These are phyloP conservation scores for Magnolia officinalis DNA, from an alignment of 164 flowering plant genomes.

Conservation along the genomic window DNA sequence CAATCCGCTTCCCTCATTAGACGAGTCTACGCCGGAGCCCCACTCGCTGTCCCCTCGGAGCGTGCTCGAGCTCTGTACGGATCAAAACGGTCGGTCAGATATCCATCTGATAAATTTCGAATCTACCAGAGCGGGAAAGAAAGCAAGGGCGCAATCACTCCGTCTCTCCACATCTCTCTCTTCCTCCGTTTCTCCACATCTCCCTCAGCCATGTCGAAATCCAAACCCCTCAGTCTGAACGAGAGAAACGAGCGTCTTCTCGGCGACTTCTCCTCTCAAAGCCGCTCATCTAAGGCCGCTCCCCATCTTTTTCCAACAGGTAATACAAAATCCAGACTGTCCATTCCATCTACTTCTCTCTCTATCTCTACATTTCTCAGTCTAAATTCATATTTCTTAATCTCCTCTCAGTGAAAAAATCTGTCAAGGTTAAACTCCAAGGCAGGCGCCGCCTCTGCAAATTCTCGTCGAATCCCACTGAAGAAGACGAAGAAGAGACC, in stretches of 20 bases:
- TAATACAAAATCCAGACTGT: background rate
- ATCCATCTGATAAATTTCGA: background rate
- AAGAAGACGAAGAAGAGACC: constrained; percentile 6
- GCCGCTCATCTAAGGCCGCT: constrained; percentile 15
- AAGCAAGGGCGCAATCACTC: too few relatives aligned
- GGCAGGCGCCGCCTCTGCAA: constrained; percentile 59
- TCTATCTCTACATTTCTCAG: background rate
- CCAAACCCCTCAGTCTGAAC: constrained; percentile 60
- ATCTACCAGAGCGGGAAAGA: background rate
- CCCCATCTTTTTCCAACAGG: constrained; percentile 5
- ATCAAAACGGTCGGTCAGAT: background rate
- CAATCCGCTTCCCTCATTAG: too few relatives aligned
- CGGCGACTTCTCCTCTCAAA: constrained; percentile 38
- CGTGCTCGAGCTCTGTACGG: too few relatives aligned
- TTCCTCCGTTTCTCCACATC: background rate
- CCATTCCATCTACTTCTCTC: background rate
- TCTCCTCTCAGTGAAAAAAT: constrained; percentile 19
- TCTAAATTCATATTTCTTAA: background rate
- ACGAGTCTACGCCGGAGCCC: too few relatives aligned
- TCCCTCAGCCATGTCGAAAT: background rate
- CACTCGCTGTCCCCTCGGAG: too few relatives aligned
- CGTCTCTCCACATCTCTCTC: background rate
- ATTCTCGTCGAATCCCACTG: constrained; percentile 18
- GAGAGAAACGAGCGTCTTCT: constrained; percentile 58
- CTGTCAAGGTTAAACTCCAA: constrained; percentile 33